Conservation (phyloP, 805 yeast species). For the Starmera amethionina region DNA sequence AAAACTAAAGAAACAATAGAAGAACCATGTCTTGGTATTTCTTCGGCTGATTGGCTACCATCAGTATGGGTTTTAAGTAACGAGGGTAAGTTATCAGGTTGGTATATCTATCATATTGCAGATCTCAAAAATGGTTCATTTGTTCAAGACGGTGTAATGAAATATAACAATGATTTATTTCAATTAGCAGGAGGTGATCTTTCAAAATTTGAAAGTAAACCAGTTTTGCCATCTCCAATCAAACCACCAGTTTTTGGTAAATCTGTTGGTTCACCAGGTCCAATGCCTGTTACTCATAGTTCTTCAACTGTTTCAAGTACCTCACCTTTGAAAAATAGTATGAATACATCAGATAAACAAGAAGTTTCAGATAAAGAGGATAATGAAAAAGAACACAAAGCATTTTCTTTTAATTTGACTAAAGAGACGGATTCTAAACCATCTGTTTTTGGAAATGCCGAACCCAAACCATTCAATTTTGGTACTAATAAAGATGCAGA, state of each 20-base stretch:
- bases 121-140: slow-evolving; percentile 33
- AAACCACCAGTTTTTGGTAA: slow-evolving; percentile 7
- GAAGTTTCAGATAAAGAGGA: slow-evolving; percentile 3
- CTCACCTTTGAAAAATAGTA: background rate
- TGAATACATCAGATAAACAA: background rate
- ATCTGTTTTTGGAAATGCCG: background rate
- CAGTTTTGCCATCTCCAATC: slow-evolving; percentile 1
- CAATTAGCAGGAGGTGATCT: slow-evolving; percentile 1
- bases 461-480: background rate
- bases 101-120: slow-evolving; percentile 53
- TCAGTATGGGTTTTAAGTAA: slow-evolving; percentile 52
- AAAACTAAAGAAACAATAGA: slow-evolving; percentile 31
- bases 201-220: background rate
- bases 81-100: slow-evolving; percentile 49
- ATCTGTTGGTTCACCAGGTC: background rate
- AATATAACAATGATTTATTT: background rate
- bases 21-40: slow-evolving; percentile 51
- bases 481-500: background rate
- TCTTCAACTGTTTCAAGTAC: background rate
- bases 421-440: background rate
- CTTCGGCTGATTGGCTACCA: slow-evolving; percentile 54
- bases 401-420: background rate
- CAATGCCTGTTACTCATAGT: background rate
- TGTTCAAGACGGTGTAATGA: slow-evolving; percentile 11
- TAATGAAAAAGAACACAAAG: slow-evolving; percentile 10